Base-by-base conservation (phyloP, 805 yeast species). In the Kuraishia capsulata region DNA sequence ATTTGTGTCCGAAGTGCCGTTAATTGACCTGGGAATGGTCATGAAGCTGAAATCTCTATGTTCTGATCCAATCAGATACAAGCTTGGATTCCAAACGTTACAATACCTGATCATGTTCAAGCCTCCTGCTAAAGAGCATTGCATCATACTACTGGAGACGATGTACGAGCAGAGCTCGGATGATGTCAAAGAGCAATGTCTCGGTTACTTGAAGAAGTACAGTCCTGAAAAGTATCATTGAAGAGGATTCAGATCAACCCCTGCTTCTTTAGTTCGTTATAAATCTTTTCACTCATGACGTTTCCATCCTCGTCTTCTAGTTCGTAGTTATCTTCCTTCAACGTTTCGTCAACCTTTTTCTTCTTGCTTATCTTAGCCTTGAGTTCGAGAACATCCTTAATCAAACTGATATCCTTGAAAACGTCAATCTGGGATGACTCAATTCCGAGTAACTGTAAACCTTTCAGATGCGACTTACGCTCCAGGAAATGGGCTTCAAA, bases 301-400 rank as follows among this genome's bases (percentile, higher is more conserved):
- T 92, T 90, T 9, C 97, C 98, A 14, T 86, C 88, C 1, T 76
- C 81, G 53, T 92, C 97, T 55, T 90, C 97, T 26, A 89, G 83
- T 56, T 92, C 95, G 10, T 81, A 69, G 1, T 76, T 74, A 38
- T 68, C 65, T 44, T 80, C 83, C 34, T 51, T 53, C 38, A 67
- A 64, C 19, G 62, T 62, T 24, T 65, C 64, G 37, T 57, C 57
- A 8, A 54, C 47, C 31, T 70, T 53, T 4, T 51, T 47, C 35
- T 64, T 63, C 36, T 53, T 49, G 39, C 62, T 62, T 8, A 79
- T 43, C 20, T 59, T 61, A 2, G 64, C 62, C 76, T 82, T 73
- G 21, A 92, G 56, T 11, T 62, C 57, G 24, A 64, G 43, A 1
- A 89, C 96, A 35, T 89, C 96, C 3, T 69, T 62, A 11, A 90